Percentiles rank a stretch among this genome's conserved stretches.
phyloP scores from a whole-genome alignment of 805 yeast genomes.

The Saccharomycopsis babjevae region DNA sequence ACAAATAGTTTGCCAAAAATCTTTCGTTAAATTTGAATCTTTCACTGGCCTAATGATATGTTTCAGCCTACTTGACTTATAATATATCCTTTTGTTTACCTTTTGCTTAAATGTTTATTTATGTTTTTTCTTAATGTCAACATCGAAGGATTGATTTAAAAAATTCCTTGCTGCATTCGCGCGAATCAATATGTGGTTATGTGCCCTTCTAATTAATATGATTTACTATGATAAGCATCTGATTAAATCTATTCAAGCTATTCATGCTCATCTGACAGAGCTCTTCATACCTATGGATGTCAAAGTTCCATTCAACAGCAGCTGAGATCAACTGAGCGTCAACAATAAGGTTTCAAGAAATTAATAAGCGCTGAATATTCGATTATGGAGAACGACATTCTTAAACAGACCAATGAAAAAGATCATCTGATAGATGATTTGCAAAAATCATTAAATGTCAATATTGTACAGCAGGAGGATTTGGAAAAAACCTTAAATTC shows the following conservation, averaged over 20 bases:
- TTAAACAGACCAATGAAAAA: not conserved
- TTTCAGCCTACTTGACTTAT: not conserved
- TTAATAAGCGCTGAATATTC: not conserved
- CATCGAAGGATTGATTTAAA: not conserved
- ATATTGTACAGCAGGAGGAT: conserved; percentile 66
- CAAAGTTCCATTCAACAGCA: no score
- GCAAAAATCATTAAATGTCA: conserved; percentile 37
- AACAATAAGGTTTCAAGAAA: not conserved
- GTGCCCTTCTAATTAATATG: not conserved
- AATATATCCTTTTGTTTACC: not conserved
- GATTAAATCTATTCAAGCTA: not conserved
- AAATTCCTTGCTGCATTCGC: not conserved
- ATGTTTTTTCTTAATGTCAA: not conserved
- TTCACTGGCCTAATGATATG: not conserved
- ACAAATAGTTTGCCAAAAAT: no score
- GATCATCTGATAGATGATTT: not conserved
- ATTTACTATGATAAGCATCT: not conserved
- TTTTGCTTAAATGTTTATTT: not conserved
- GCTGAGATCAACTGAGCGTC: no score
- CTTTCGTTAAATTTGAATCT: not conserved
- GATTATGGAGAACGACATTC: not conserved
- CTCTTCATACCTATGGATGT: not conserved
- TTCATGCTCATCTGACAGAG: not conserved
- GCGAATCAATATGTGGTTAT: not conserved
- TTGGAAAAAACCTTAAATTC: conserved; percentile 66